Evolutionary conservation across 768 basidiomycete species (phyloP).

Genomic region (Trametes cinnabarina): DNA sequence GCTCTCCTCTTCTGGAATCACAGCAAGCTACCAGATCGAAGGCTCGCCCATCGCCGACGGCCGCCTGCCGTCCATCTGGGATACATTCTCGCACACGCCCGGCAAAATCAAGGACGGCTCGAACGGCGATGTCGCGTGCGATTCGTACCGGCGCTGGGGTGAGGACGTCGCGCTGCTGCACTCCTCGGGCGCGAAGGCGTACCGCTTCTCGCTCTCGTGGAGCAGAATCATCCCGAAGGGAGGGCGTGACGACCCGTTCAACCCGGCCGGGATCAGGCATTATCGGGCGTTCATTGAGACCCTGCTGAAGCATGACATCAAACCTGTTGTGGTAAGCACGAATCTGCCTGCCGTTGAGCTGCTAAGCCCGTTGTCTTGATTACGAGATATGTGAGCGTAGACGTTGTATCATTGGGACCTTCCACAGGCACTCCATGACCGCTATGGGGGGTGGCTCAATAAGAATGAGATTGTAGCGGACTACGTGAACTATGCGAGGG

Average conservation of each 20-base stretch:
- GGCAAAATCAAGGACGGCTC: slow-evolving; percentile 44
- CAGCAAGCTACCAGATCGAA: slow-evolving; percentile 50
- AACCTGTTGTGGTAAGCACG: slow-evolving; percentile 40
- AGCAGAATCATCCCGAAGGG: slow-evolving; percentile 52
- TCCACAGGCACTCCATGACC: slow-evolving; percentile 46
- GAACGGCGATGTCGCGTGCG: slow-evolving; percentile 45
- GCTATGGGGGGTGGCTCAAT: slow-evolving; percentile 50
- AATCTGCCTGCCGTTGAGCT: background rate
- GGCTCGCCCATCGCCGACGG: slow-evolving; percentile 40
- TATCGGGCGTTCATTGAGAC: slow-evolving; percentile 46
- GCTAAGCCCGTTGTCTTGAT: background rate
- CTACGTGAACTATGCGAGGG: slow-evolving; percentile 44
- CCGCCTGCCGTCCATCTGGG: slow-evolving; percentile 47
- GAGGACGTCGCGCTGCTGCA: slow-evolving; percentile 47
- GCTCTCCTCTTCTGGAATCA: background rate
- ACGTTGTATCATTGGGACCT: slow-evolving; percentile 55
- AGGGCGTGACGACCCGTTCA: slow-evolving; percentile 45
- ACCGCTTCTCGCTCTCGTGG: slow-evolving; percentile 55
- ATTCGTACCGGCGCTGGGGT: slow-evolving; percentile 43
- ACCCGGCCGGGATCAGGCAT: slow-evolving; percentile 43
- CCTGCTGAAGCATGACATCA: slow-evolving; percentile 44
- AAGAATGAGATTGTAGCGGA: slow-evolving; percentile 46
- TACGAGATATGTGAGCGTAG: slow-evolving; percentile 20
- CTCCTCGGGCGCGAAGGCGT: slow-evolving; percentile 45
- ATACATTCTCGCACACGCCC: slow-evolving; percentile 42